Base-by-base conservation (phyloP, 441 rosid species). In the California macrophylla region DNA sequence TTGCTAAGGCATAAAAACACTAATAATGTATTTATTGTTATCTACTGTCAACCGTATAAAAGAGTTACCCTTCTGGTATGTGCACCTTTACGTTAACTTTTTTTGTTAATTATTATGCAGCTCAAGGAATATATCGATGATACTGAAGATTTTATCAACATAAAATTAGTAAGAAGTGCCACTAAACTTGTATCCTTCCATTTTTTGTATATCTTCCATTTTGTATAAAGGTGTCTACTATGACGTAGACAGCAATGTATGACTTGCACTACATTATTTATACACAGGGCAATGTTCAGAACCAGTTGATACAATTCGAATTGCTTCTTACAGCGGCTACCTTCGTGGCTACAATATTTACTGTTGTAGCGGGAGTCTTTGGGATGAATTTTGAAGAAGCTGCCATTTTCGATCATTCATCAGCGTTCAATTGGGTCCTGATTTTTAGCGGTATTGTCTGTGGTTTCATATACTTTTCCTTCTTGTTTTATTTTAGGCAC, bases 91-190 rank as follows among this genome's bases (percentile, higher is more conserved):
- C 36, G 36, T n/a, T n/a, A n/a, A n/a, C n/a, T 34, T 34, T 34
- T 3, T 34, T 34, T 34, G 9, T 34, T 28, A 42, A 69, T 66
- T 63, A 64, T 73, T 62, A 50, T 84, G 87, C 86, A 91, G 97
- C 90, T 91, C 24, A 94, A 94, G 79, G 98, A 91, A 77, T 94
- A 94, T 76, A 92, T 91, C 36, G 98, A 94, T 79, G 98, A 94
- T 78, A 94, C 97, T 8, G 97, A 94, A 82, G 98, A 90, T 82
- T 77, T 94, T 68, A 94, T 94, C 86, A 94, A 90, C 82, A 90
- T 94, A 50, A 94, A 94, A 80, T 81, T 94, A 90, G 99, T 92
- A 78, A 79, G 80, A 24, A 45, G 38, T 60, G 24, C 36, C 47
- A 74, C 40, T 70, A n/a, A 8, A 45, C 42, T 21, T 16, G 5